Evolutionary conservation across 495 filamentous ascomycete genomes (phyloP).

Genomic region (Aspergillus sclerotiicarbonarius): DNA sequence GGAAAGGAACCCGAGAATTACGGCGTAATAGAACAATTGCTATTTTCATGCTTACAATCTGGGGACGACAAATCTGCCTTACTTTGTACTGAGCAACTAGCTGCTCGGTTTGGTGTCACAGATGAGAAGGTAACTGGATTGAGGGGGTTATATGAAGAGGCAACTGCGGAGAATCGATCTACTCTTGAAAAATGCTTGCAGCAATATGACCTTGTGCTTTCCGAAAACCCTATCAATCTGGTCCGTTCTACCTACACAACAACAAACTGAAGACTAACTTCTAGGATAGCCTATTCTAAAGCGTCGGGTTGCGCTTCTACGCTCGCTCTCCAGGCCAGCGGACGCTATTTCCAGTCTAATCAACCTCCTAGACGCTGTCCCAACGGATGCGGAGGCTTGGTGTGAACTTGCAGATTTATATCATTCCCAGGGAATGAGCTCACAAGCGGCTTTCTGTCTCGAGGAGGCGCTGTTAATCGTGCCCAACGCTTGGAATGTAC

Average conservation of each 20-base stretch:
- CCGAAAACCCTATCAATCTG: constrained; percentile 75
- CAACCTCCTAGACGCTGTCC: constrained; percentile 73
- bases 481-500: constrained; percentile 95
- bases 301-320: constrained; percentile 76
- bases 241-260: constrained; percentile 44
- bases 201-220: constrained; percentile 73
- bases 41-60: constrained; percentile 80
- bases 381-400: constrained; percentile 93
- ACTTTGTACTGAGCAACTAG: constrained; percentile 68
- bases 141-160: constrained; percentile 80
- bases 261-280: constrained; percentile 11
- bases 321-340: constrained; percentile 61
- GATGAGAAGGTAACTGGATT: constrained; percentile 85
- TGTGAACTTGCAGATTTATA: constrained; percentile 88
- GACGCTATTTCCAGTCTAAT: constrained; percentile 75
- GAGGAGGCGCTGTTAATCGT: constrained; percentile 86
- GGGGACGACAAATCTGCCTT: constrained; percentile 78
- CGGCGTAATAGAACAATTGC: constrained; percentile 77
- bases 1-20: constrained; percentile 75
- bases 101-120: constrained; percentile 71
- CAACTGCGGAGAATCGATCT: constrained; percentile 61
- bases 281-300: constrained; percentile 72
- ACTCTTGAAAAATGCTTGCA: constrained; percentile 66
- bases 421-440: constrained; percentile 66
- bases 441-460: constrained; percentile 81